Conservation (phyloP, 2,329 filamentous ascomycete genomes). For the Aspergillus neoniger region DNA sequence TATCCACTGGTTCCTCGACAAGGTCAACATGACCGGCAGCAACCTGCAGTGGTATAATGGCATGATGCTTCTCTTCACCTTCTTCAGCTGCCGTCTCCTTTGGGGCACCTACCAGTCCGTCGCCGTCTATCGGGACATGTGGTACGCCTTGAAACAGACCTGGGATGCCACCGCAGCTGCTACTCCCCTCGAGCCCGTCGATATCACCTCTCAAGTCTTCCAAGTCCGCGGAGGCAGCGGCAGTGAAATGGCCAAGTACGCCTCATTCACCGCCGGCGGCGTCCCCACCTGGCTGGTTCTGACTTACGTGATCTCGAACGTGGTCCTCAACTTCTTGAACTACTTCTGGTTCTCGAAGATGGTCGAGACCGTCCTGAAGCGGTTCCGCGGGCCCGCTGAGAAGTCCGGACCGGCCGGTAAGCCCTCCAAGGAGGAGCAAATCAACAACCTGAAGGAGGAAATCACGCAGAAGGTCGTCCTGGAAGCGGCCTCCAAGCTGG, state of each 20-base stretch:
- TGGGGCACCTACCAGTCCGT: constrained; percentile 64
- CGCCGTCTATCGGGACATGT: constrained; percentile 62
- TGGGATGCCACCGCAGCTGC: constrained; percentile 35
- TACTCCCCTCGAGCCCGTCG: constrained; percentile 29
- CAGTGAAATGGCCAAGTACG: constrained; percentile 53
- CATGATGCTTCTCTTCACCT: constrained; percentile 58
- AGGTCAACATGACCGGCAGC: constrained; percentile 65
- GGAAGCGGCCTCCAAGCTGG: constrained; percentile 35
- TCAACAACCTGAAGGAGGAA: constrained; percentile 23
- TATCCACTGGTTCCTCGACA: constrained; percentile 71
- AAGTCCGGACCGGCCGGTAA: constrained; percentile 21
- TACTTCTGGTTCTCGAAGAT: constrained; percentile 70
- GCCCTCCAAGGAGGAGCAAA: constrained; percentile 13
- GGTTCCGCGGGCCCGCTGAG: constrained; percentile 51
- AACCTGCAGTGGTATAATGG: constrained; percentile 65
- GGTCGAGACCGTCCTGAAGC: constrained; percentile 64
- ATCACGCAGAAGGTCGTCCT: constrained; percentile 37
- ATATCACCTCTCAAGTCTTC: constrained; percentile 40
- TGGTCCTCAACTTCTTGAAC: constrained; percentile 64
- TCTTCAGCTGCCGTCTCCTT: constrained; percentile 63
- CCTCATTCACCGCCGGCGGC: constrained; percentile 38
- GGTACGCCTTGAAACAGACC: constrained; percentile 51
- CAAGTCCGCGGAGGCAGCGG: constrained; percentile 38
- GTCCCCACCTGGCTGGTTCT: constrained; percentile 61
- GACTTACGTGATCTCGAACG: constrained; percentile 61